Evolutionary conservation across 805 yeast genomes (phyloP), one percentile per base, ranked within the genome.

Genomic region (Yarrowia divulgata): DNA sequence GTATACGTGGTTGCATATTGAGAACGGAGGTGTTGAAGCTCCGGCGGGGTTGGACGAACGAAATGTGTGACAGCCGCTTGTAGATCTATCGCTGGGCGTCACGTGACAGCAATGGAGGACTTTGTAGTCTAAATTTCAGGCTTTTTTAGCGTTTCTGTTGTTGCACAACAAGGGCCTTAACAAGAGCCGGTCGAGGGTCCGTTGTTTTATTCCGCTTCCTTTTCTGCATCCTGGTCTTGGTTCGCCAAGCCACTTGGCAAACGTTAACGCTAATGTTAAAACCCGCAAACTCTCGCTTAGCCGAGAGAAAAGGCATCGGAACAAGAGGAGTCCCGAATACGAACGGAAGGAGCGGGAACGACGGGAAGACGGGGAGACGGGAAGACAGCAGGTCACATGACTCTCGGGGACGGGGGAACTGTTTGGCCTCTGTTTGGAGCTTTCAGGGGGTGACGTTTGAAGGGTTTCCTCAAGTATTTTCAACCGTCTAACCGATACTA

Each of bases 171-270:
- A 37, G 40, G 40, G 40, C 16, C 6, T 39, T 39, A 14, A 43
- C 7, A 40, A 40, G 18, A 40, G 18, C 18, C n/a, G n/a, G n/a
- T n/a, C n/a, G n/a, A 7, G 18, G 16, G 29, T 46, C 16, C 16
- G 29, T 49, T 49, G 32, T 32, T 52, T 14, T 34, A n/a, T 6
- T n/a, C 8, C 12, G 34, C 42, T 34, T 16, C 14, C 8, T 45
- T 10, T 13, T 7, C 60, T 54, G n/a, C 32, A 32, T 42, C 19
- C 12, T 13, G 58, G 18, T n/a, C 14, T 52, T 18, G 1, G 54
- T 19, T 43, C 45, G 60, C 60, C 60, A 54, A 54, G 60, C 60
- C 39, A 54, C 60, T 54, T 54, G 60, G 60, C 60, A 23, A 35
- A 35, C 58, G 18, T 19, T 5, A 54, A 13, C 8, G 2, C 14